A percentile compares a stretch with the other conserved stretches of the same genome.
Evolutionary conservation across 805 yeast species (phyloP).

Genomic region (Candida morakotiae): DNA sequence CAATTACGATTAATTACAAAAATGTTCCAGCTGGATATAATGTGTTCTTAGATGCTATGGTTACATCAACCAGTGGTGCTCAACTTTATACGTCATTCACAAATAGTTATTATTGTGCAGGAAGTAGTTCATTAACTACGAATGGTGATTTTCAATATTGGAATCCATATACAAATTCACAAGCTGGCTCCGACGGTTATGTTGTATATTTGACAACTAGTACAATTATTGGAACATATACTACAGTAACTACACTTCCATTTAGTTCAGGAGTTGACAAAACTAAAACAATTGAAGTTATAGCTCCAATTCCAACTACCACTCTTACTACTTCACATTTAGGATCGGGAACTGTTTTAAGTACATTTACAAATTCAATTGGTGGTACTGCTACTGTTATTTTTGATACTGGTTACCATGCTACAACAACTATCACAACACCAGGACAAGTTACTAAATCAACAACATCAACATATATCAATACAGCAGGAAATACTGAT

Average conservation of each 20-base stretch:
- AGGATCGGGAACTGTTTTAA: slow-evolving; percentile 8
- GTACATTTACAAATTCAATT: slow-evolving; percentile 14
- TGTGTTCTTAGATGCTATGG: slow-evolving; percentile 14
- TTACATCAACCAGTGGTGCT: not conserved
- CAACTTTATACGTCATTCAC: slow-evolving; percentile 2
- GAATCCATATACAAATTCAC: slow-evolving; percentile 3
- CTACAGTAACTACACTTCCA: slow-evolving; percentile 17
- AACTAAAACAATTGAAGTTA: slow-evolving; percentile 21
- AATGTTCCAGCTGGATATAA: slow-evolving; percentile 22
- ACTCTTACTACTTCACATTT: slow-evolving; percentile 15
- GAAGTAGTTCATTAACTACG: slow-evolving; percentile 7
- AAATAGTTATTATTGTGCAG: slow-evolving; percentile 12
- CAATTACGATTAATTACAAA: slow-evolving; percentile 8
- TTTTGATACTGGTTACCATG: slow-evolving; percentile 8
- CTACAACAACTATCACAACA: slow-evolving; percentile 1
- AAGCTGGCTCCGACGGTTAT: slow-evolving; percentile 13
- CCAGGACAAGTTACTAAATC: not conserved
- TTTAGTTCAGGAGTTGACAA: slow-evolving; percentile 11
- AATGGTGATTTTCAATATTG: slow-evolving; percentile 13
- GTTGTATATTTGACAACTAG: slow-evolving; percentile 13
- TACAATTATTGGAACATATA: slow-evolving; percentile 18
- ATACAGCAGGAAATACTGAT: slow-evolving; percentile 8
- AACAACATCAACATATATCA: not conserved
- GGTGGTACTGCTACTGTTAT: slow-evolving; percentile 17
- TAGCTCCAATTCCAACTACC: slow-evolving; percentile 15